These are phyloP conservation scores for Nothophoma quercina DNA, from an alignment of 2,329 filamentous ascomycete genomes.

Conservation along the genomic window DNA sequence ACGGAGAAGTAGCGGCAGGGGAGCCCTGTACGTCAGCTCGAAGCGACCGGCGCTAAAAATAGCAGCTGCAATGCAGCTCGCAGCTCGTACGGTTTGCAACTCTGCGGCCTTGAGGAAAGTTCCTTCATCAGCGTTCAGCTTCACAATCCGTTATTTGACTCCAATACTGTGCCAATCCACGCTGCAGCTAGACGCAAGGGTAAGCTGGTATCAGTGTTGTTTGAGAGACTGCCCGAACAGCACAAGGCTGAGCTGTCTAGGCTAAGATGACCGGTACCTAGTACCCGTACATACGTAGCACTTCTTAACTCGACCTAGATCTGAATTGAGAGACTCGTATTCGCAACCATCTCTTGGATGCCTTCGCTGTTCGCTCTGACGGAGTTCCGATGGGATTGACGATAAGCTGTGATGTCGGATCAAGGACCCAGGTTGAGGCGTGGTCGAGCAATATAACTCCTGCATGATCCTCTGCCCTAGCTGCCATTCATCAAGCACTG, in stretches of 20 bases:
- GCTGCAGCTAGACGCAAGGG: not conserved
- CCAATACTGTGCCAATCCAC: not conserved
- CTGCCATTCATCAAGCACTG: conserved; percentile 32
- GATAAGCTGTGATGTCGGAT: conserved; percentile 4
- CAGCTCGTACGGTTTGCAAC: conserved; percentile 2
- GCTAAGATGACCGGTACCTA: conserved; percentile 5
- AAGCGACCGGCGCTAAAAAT: conserved; percentile 13
- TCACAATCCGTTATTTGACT: not conserved
- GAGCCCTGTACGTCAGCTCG: conserved; percentile 12
- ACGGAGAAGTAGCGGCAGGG: conserved; percentile 1
- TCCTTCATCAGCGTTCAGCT: not conserved
- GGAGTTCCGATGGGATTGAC: not conserved
- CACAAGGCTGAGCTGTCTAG: conserved; percentile 14
- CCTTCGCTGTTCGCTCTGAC: not conserved
- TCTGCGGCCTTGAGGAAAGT: not conserved
- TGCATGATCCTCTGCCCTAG: conserved; percentile 15
- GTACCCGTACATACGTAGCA: conserved; percentile 1
- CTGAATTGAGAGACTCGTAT: not conserved
- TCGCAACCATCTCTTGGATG: not conserved
- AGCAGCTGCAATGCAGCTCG: conserved; percentile 1
- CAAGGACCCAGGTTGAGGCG: conserved; percentile 1
- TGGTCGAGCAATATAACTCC: conserved; percentile 16
- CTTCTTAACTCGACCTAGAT: not conserved
- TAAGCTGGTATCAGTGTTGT: not conserved
- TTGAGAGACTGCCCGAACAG: not conserved